Percentiles rank a stretch among this genome's conserved stretches.
Conservation (phyloP, 495 filamentous ascomycete genomes). For the Thozetella sp. region DNA sequence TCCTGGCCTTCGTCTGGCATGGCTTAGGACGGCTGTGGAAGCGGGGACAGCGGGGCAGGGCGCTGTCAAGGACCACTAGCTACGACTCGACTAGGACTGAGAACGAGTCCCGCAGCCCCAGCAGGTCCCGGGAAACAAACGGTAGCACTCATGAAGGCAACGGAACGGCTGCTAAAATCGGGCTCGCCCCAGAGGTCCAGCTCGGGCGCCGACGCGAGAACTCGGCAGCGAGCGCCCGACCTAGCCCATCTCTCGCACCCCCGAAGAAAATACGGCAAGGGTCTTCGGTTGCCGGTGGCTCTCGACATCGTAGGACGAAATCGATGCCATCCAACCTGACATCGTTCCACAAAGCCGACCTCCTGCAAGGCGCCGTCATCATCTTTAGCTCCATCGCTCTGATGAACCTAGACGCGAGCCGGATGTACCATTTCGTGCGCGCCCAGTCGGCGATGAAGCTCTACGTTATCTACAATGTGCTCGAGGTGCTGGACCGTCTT, state of each 20-base stretch:
- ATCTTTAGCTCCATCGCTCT: slow-evolving; percentile 80
- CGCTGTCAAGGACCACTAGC: slow-evolving; percentile 22
- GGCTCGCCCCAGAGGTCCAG: background rate
- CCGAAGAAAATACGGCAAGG: slow-evolving; percentile 7
- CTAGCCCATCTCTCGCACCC: background rate
- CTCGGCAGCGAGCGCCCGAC: background rate
- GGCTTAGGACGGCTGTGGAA: slow-evolving; percentile 79
- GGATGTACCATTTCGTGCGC: slow-evolving; percentile 97
- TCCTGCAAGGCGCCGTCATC: slow-evolving; percentile 86
- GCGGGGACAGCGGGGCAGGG: slow-evolving; percentile 51
- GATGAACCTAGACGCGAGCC: slow-evolving; percentile 92
- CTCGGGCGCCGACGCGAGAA: slow-evolving; percentile 6
- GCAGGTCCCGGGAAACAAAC: slow-evolving; percentile 28
- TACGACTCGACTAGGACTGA: slow-evolving; percentile 24
- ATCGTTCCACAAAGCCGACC: slow-evolving; percentile 91
- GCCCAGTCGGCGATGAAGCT: slow-evolving; percentile 97
- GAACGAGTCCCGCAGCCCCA: slow-evolving; percentile 37
- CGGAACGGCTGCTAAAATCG: background rate
- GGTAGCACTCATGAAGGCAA: too few species aligned
- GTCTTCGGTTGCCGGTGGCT: slow-evolving; percentile 26
- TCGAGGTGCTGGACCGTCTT: slow-evolving; percentile 86
- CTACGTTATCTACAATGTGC: slow-evolving; percentile 96
- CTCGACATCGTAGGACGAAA: slow-evolving; percentile 73
- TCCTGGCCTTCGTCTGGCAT: slow-evolving; percentile 72
- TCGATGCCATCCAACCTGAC: slow-evolving; percentile 82